Base-by-base conservation (phyloP, 2,329 filamentous ascomycete genomes). In the Delphinella strobiligena region DNA sequence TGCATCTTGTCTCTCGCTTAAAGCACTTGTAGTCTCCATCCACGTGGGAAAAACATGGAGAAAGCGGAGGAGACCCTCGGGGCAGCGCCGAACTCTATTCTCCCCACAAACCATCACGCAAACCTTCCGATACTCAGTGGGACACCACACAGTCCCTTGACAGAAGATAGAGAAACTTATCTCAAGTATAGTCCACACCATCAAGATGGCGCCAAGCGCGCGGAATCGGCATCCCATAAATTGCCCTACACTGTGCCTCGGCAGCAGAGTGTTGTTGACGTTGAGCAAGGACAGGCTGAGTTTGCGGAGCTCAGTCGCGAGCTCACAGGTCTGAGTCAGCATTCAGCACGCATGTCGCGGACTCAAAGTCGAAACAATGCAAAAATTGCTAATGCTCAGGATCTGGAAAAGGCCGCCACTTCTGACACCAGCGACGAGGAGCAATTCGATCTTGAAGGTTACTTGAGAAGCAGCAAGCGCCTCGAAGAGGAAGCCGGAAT, bases 401-500 rank as follows among this genome's bases (percentile, higher is more conserved):
- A 82, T 61, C 52, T 75, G 7, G 80, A 85, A 50, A 80, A 80
- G 57, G 66, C 60, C 2, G 55, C 57, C 3, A 60, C 60, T 19
- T 56, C 47, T 22, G 62, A 47, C 3, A 54, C 53, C 49, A 67
- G 65, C 2, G 65, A 66, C 2, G 43, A 42, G 24, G 74, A 74
- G 40, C 65, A 70, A 8, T 93, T 91, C 59, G 80, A 93, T 54
- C 67, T 94, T 29, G 83, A 93, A 57, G 61, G 68, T 7, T 78
- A 80, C 3, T 64, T 93, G 44, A 74, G 82, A 33, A 83, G 84
- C 2, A 78, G 78, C 40, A 70, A 81, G 41, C 73, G 71, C 34
- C 80, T 84, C 7, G 82, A 86, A 53, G 71, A 74, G 45, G 76
- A 81, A 45, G 82, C 82, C 4, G 86, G 86, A 1, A 93, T 93